Evolutionary conservation across 164 flowering plant genomes (phyloP), one percentile per base, ranked within the genome.

Genomic region (Brasenia schreberi): DNA sequence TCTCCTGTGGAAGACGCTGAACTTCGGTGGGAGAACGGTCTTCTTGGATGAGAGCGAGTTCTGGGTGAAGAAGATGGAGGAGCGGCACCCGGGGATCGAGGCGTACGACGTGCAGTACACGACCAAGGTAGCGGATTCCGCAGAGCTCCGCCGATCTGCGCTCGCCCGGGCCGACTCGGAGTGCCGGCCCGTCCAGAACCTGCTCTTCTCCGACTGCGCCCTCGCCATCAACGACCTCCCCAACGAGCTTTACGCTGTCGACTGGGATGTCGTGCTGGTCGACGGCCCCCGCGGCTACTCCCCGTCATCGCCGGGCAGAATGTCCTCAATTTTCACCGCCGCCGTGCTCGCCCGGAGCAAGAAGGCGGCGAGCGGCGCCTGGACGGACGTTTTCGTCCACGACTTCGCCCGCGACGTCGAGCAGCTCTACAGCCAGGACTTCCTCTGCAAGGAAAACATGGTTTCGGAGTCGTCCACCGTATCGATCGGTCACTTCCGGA

Each of bases 201-300:
- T 91, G 3, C 68, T 91, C 42, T 94, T 91, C 78, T 89, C 97
- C 0, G 97, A 94, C 18, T 94, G 99, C 66, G 80, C 77, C 67
- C 78, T 94, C 5, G 96, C 87, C 42, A 68, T 91, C 19, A 94
- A 94, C 53, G 96, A 91, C 65, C 74, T 94, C 6, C 99, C 99
- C 0, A 91, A 91, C 67, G 89, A 89, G 58, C 82, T 92, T 1
- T 94, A 94, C 72, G 96, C 88, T 53, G 83, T 89, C 7, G 83
- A 76, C 16, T 94, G 99, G 99, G 96, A 91, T 62, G 87, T 91
- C 16, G 86, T 94, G 1, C 42, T 94, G 67, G 86, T 94, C 4
- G 99, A 91, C 64, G 99, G 97, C 5, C 99, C 97, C 0, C 68
- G 96, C 0, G 96, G 96, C 18, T 87, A 85, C 68, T 84, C 81